Base-by-base conservation (phyloP, 805 yeast species). In the Lachancea mirantina region DNA sequence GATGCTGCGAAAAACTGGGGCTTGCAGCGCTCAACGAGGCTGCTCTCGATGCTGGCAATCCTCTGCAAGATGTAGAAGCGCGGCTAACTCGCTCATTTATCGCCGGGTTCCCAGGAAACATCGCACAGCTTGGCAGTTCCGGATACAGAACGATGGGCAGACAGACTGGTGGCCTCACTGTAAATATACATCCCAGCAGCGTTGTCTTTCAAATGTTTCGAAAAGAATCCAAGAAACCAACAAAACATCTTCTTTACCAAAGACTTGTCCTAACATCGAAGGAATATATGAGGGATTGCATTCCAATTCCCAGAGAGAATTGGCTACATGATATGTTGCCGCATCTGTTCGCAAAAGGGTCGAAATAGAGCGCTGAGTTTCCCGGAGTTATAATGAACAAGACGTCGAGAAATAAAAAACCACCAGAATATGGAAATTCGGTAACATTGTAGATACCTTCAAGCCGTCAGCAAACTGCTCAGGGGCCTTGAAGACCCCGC, bases 111-210 rank as follows among this genome's bases (percentile, higher is more conserved):
- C 60, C 62, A 3, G 40, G 43, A 36, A 57, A 58, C 28, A 34
- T 58, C 6, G 60, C 50, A 1, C 44, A 50, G 27, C 31, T 58
- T 14, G 47, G 51, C 1, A 36, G 45, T 5, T 37, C 45, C 5
- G 61, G 61, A 1, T 55, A 55, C 33, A 46, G 34, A n/a, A 58
- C 56, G 3, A 42, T 42, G 18, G 55, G 57, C 40, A 30, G 46
- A 42, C 25, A 46, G 20, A 74, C 74, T 43, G 77, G 76, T 40
- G 77, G 78, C 23, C 79, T 83, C 40, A 70, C 75, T n/a, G 89
- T 85, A 1, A 69, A 64, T 47, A 67, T 89, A 19, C 98, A 89
- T 48, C 98, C 98, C 0, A 79, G 95, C 0, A 82, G 95, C 0
- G 73, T 78, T 0, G 51, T 89, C 19, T 75, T 72, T 47, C 47